Evolutionary conservation across 371 early-diverging fungal species (phyloP).

Genomic region (Mortierella sp.): DNA sequence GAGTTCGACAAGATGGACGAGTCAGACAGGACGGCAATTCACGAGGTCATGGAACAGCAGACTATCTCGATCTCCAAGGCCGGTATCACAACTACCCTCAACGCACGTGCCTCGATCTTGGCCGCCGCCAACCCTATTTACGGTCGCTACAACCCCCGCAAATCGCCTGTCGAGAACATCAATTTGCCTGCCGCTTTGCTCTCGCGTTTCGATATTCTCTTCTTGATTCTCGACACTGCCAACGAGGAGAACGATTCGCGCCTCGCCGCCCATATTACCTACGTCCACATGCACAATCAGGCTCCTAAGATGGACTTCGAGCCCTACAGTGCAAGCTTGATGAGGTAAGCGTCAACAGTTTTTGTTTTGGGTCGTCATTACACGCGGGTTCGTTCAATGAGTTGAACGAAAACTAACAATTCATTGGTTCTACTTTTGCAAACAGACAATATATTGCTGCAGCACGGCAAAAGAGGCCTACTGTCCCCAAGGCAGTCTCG

Average conservation of each 20-base stretch:
- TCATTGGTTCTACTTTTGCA: background rate
- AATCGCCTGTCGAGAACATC: slow-evolving; percentile 92
- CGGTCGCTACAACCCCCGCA: slow-evolving; percentile 88
- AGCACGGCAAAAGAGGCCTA: slow-evolving; percentile 82
- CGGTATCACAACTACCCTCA: slow-evolving; percentile 94
- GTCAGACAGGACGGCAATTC: slow-evolving; percentile 90
- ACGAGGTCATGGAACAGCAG: slow-evolving; percentile 99
- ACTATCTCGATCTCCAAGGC: slow-evolving; percentile 94
- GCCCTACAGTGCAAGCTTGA: slow-evolving; percentile 76
- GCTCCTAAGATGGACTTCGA: slow-evolving; percentile 80
- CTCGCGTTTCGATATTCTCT: slow-evolving; percentile 97
- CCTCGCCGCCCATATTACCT: slow-evolving; percentile 92
- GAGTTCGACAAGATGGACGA: slow-evolving; percentile 97
- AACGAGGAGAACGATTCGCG: slow-evolving; percentile 79
- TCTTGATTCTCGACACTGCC: slow-evolving; percentile 90
- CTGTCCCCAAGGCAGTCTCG: slow-evolving; percentile 80
- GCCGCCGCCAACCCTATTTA: slow-evolving; percentile 94
- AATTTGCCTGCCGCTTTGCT: slow-evolving; percentile 97
- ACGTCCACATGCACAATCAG: slow-evolving; percentile 89
- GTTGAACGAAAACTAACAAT: background rate
- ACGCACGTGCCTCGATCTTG: slow-evolving; percentile 91
- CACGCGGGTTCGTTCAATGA: no score
- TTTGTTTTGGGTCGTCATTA: background rate
- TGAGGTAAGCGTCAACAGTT: slow-evolving; percentile 62
- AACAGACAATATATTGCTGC: slow-evolving; percentile 89